Evolutionary conservation across 805 yeast species (phyloP), one percentile per base, ranked within the genome.

Genomic region (Schwanniomyces vanrijiae): DNA sequence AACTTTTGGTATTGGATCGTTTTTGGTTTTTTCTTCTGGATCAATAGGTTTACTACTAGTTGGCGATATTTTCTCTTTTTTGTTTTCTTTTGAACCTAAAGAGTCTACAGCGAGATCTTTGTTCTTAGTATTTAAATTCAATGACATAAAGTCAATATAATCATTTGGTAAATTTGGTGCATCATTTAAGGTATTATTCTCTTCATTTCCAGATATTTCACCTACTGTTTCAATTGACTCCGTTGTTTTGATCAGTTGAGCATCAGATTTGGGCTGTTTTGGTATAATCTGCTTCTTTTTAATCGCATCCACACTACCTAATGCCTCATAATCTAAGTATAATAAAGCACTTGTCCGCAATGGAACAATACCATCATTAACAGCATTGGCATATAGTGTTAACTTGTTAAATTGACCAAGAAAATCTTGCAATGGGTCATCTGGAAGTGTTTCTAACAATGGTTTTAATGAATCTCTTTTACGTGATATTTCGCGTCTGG

Each of bases 351-450:
- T 61, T 0, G 78, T 73, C 40, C 78, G 55, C 26, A 73, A 58
- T 1, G 78, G 78, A 1, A 72, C 77, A 18, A 73, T 73, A 2
- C 78, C 78, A 49, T 73, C 78, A 46, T 73, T 72, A 13, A 73
- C 60, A 4, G 75, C 74, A 52, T 73, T 73, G 14, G 78, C 77
- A 51, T 73, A 73, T 4, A 72, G 50, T 2, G 75, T 68, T 31
- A 72, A 61, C 48, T 62, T 64, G 24, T 56, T 55, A 44, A 73
- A 73, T 39, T 52, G 42, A 4, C 45, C 51, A 24, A 73, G 49
- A 40, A 66, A 65, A 4, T 53, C 40, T 37, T 59, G 68, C n/a
- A 73, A 55, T 14, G 75, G 74, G 34, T 67, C 71, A 37, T 66
- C 70, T 2, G 78, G 78, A 8, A 73, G 57, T 5, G 60, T 55